These are phyloP conservation scores for Sarocladium brachiariae DNA, from an alignment of 2,329 filamentous ascomycete species.

Conservation along the genomic window DNA sequence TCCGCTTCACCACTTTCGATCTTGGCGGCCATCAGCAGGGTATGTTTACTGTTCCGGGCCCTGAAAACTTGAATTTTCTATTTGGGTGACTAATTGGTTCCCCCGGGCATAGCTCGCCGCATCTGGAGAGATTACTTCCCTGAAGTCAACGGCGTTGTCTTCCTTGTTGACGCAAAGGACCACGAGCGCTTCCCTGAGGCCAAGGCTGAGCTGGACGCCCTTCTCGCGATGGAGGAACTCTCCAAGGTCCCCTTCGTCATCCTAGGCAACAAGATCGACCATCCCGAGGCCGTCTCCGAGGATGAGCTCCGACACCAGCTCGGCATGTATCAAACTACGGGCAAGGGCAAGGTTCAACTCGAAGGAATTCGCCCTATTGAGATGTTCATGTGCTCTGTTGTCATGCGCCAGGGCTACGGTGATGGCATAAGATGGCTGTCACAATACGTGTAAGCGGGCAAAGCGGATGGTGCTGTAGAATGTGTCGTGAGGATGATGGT, in stretches of 20 bases:
- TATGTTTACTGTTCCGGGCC: constrained; percentile 29
- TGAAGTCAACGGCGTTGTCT: constrained; percentile 93
- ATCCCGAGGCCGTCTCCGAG: constrained; percentile 91
- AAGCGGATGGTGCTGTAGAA: constrained; percentile 10
- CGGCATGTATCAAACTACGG: constrained; percentile 91
- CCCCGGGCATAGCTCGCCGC: constrained; percentile 59
- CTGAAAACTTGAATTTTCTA: background rate
- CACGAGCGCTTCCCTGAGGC: constrained; percentile 89
- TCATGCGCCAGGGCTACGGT: constrained; percentile 94
- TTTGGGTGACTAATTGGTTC: background rate
- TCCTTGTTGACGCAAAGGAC: constrained; percentile 96
- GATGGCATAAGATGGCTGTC: constrained; percentile 89
- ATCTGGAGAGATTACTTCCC: constrained; percentile 98
- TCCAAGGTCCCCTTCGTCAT: constrained; percentile 93
- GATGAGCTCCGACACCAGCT: constrained; percentile 89
- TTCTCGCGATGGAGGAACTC: constrained; percentile 94
- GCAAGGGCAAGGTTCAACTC: constrained; percentile 88
- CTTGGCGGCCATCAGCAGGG: constrained; percentile 90
- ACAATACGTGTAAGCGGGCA: constrained; percentile 68
- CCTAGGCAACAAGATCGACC: constrained; percentile 99
- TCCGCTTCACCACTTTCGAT: constrained; percentile 92
- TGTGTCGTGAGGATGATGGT: constrained; percentile 12
- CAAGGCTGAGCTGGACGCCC: constrained; percentile 93
- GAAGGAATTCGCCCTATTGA: constrained; percentile 93
- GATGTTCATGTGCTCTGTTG: constrained; percentile 98